These are phyloP conservation scores for Geoglossum glabrum DNA, from an alignment of 495 filamentous ascomycete genomes.

Conservation along the genomic window DNA sequence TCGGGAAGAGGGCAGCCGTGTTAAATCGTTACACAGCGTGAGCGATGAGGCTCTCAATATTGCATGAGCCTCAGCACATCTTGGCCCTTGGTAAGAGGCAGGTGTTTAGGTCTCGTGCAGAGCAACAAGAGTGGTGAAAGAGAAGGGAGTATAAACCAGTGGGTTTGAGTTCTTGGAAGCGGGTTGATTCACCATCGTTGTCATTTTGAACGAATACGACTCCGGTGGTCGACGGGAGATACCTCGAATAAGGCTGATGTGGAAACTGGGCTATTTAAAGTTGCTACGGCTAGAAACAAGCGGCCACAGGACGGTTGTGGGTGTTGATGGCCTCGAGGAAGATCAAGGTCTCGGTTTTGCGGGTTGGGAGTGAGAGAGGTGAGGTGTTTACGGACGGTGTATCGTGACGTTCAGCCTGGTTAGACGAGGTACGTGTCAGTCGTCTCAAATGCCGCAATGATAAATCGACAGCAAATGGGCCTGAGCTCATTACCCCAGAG, in stretches of 20 bases:
- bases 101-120: not conserved
- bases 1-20: not conserved
- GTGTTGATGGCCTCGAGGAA: not conserved
- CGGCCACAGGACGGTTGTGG: not conserved
- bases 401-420: constrained; percentile 1
- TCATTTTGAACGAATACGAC: not conserved
- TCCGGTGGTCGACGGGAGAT: not conserved
- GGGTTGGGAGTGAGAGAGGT: not conserved
- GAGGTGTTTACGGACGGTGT: not conserved
- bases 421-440: constrained; percentile 2
- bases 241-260: not conserved
- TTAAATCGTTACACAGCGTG: not conserved
- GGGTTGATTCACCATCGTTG: constrained; percentile 2
- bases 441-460: not conserved
- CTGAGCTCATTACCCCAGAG: not conserved
- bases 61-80: not conserved
- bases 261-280: not conserved
- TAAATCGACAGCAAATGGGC: not conserved
- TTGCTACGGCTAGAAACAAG: not conserved
- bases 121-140: not conserved
- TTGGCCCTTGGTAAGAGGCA: not conserved
- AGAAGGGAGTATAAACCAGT: constrained; percentile 2
- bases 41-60: not conserved
- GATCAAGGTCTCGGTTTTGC: not conserved
- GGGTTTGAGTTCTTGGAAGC: constrained; percentile 1